Percentiles rank a stretch among this genome's conserved stretches.
Conservation (phyloP, 768 basidiomycete genomes). For the Lactarius akahatsu region DNA sequence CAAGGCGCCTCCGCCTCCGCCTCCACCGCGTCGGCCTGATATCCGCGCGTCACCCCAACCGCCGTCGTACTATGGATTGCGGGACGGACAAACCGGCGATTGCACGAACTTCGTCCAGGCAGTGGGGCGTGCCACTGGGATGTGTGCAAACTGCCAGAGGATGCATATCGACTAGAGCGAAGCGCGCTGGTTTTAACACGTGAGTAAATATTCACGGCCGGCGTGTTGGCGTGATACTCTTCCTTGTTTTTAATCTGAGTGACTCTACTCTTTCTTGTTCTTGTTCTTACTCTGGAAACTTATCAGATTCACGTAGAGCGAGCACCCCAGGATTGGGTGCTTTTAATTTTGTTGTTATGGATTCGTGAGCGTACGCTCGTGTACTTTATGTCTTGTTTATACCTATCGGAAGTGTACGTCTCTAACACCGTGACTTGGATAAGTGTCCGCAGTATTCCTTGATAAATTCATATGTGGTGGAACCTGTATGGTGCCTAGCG, state of each 20-base stretch:
- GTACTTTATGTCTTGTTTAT: constrained; percentile 3
- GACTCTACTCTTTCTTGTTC: background rate
- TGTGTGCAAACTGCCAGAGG: constrained; percentile 66
- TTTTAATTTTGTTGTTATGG: background rate
- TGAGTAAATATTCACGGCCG: background rate
- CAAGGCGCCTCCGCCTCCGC: constrained; percentile 35
- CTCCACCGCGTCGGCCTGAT: constrained; percentile 34
- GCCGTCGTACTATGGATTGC: constrained; percentile 30
- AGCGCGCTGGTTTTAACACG: background rate
- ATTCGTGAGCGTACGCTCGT: background rate
- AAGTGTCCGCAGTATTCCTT: too few species aligned
- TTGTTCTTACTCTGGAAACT: background rate
- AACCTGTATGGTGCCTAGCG: too few species aligned
- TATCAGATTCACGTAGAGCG: background rate
- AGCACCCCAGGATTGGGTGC: background rate
- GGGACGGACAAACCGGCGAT: constrained; percentile 42
- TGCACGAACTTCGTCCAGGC: constrained; percentile 63
- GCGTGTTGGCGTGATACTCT: background rate
- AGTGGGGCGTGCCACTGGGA: constrained; percentile 60
- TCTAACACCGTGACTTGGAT: background rate
- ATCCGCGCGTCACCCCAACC: constrained; percentile 18
- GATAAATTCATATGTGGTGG: too few species aligned
- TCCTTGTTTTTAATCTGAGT: background rate
- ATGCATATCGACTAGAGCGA: constrained; percentile 38
- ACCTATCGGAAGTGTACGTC: background rate